Conservation (phyloP, 352 stramenopile genomes). For the Pythium graminicola region DNA sequence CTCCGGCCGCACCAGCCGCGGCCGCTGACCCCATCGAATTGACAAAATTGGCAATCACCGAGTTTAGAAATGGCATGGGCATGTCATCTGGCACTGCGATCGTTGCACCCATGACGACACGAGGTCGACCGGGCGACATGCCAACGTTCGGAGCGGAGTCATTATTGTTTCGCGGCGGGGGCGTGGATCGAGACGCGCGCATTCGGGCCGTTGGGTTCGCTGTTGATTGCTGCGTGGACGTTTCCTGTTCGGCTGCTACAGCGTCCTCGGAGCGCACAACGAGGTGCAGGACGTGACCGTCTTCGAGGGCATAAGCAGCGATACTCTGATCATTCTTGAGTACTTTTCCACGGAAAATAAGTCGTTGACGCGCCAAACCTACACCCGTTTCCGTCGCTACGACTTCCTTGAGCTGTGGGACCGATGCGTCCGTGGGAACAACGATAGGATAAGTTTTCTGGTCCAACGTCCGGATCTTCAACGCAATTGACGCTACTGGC, state of each 20-base stretch:
- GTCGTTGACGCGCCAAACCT: slow-evolving; percentile 59
- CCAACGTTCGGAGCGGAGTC: slow-evolving; percentile 57
- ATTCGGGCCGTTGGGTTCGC: neutral
- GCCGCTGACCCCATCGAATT: slow-evolving; percentile 25
- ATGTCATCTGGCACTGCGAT: slow-evolving; percentile 66
- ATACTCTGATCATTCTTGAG: slow-evolving; percentile 83
- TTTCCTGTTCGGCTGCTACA: neutral
- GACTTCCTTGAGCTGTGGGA: slow-evolving; percentile 68
- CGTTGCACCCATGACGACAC: slow-evolving; percentile 68
- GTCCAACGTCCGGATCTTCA: slow-evolving; percentile 81
- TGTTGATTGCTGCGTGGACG: slow-evolving; percentile 1
- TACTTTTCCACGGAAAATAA: slow-evolving; percentile 83
- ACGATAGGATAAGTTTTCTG: slow-evolving; percentile 74
- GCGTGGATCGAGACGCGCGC: neutral
- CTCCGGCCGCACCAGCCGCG: neutral
- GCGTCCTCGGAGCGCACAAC: slow-evolving; percentile 47
- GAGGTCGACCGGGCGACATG: slow-evolving; percentile 20
- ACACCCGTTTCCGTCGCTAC: slow-evolving; percentile 67
- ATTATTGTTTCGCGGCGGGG: slow-evolving; percentile 45
- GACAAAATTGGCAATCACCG: slow-evolving; percentile 75
- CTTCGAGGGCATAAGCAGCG: slow-evolving; percentile 65
- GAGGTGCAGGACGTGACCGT: slow-evolving; percentile 77
- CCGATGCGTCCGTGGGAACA: slow-evolving; percentile 51
- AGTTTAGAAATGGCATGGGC: slow-evolving; percentile 78
- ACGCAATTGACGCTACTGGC: slow-evolving; percentile 31